phyloP scores from a whole-genome alignment of 2,329 filamentous ascomycete genomes.

The Magnaporthiopsis incrustans region DNA sequence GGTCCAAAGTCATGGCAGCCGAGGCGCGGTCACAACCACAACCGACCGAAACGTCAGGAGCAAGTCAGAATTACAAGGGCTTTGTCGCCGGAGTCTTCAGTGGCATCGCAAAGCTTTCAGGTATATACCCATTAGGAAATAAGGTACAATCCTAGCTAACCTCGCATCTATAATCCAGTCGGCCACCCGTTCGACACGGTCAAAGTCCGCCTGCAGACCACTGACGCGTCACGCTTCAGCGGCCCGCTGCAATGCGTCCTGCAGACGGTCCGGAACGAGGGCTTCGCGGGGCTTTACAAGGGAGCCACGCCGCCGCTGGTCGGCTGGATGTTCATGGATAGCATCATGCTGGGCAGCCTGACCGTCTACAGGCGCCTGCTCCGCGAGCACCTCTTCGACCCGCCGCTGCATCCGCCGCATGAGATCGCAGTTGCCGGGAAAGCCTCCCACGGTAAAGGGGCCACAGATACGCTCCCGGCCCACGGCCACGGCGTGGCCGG shows the following conservation, averaged over 20 bases:
- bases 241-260: conserved; percentile 80
- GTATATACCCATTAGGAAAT: conserved; percentile 31
- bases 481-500: conserved; percentile 84
- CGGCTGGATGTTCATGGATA: conserved; percentile 99
- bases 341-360: conserved; percentile 80
- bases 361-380: conserved; percentile 83
- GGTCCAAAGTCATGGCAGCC: not conserved
- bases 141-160: not conserved
- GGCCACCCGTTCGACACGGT: conserved; percentile 86
- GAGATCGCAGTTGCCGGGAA: conserved; percentile 22
- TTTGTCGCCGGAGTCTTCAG: conserved; percentile 96
- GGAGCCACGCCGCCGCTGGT: conserved; percentile 85
- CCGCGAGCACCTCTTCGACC: conserved; percentile 70
- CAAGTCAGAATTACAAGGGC: conserved; percentile 71
- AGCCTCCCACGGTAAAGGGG: not conserved
- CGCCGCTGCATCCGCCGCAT: conserved; percentile 25
- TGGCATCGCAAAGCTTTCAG: conserved; percentile 80
- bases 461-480: conserved; percentile 52
- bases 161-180: conserved; percentile 27
- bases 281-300: conserved; percentile 82
- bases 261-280: conserved; percentile 80
- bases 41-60: conserved; percentile 14
- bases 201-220: conserved; percentile 92
- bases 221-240: conserved; percentile 65
- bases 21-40: not conserved